These are phyloP conservation scores for Populus ilicifolia DNA, from an alignment of 345 rosid genomes.

Conservation along the genomic window DNA sequence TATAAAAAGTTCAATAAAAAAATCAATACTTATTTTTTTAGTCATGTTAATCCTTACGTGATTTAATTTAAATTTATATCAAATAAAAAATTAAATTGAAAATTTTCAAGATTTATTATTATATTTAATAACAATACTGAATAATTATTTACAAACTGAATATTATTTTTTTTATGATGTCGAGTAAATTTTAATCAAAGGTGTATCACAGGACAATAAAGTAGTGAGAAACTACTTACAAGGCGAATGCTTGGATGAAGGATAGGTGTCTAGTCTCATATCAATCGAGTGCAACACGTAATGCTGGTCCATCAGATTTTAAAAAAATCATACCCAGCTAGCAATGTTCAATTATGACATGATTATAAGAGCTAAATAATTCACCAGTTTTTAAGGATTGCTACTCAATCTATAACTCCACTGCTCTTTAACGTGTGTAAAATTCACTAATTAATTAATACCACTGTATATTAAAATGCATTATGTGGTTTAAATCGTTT, in stretches of 20 bases:
- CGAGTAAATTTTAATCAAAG: too few species aligned
- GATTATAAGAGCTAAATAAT: neutral
- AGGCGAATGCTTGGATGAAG: neutral
- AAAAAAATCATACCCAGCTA: neutral
- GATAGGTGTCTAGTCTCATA: neutral
- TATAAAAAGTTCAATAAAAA: too few species aligned
- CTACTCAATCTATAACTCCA: neutral
- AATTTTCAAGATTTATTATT: too few species aligned
- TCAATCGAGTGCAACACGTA: neutral
- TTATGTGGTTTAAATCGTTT: too few species aligned
- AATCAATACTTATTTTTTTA: rapidly evolving
- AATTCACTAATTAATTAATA: too few species aligned
- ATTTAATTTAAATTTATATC: too few species aligned
- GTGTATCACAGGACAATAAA: too few species aligned
- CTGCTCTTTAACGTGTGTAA: neutral
- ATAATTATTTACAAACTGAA: too few species aligned
- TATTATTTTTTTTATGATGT: too few species aligned
- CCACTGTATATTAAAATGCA: neutral
- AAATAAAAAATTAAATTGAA: too few species aligned
- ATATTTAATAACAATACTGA: too few species aligned
- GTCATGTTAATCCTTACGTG: rapidly evolving
- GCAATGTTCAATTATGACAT: neutral
- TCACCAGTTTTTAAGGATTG: neutral
- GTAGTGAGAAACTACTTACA: neutral
- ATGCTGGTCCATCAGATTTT: neutral